Evolutionary conservation across 176 grass and related monocot species (phyloP), one percentile per base, ranked within the genome.

Genomic region (Juncus effusus): DNA sequence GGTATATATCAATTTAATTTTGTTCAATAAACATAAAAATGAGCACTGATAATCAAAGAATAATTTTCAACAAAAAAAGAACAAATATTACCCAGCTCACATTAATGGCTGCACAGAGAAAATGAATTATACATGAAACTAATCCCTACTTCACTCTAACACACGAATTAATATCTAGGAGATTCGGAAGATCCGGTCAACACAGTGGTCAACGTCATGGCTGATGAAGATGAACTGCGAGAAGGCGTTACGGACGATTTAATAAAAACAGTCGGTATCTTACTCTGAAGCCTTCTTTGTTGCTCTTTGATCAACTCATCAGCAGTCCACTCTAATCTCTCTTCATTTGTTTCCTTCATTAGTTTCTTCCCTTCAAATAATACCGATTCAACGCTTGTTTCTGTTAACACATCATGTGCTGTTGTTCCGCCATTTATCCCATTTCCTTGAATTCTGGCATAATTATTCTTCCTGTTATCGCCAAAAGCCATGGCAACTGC

Each of bases 401-500:
- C 91, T 56, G 72, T 16, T 63, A 96, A 63, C 36, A 80, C 64
- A 36, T 74, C 78, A 59, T 82, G 83, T 65, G 75, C 75, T 35
- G 71, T 87, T 51, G 44, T 63, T 28, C 80, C 74, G 4, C 2
- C 4, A 1, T 58, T 74, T 4, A 85, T 83, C 55, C 86, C 80
- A 53, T 90, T 83, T 13, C 87, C 81, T 83, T 90, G 86, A 63
- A 96, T 80, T 15, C 91, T 87, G 38, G 80, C 53, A 56, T 96
- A 96, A 82, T 78, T 96, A 44, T 15, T 80, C 13, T 61, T 72
- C 39, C 87, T 68, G 56, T 51, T 85, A 63, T 90, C 73, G 0
- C 78, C 91, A 36, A 96, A 96, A 44, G 87, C 91, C 81, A 96
- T 81, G 35, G 87, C 83, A 42, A 96, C 78, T 4, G 86, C 81